Percentiles rank a stretch among this genome's conserved stretches.
These are phyloP conservation scores for Fennellomyces sp. DNA, from an alignment of 371 early-diverging fungal genomes.

Conservation along the genomic window DNA sequence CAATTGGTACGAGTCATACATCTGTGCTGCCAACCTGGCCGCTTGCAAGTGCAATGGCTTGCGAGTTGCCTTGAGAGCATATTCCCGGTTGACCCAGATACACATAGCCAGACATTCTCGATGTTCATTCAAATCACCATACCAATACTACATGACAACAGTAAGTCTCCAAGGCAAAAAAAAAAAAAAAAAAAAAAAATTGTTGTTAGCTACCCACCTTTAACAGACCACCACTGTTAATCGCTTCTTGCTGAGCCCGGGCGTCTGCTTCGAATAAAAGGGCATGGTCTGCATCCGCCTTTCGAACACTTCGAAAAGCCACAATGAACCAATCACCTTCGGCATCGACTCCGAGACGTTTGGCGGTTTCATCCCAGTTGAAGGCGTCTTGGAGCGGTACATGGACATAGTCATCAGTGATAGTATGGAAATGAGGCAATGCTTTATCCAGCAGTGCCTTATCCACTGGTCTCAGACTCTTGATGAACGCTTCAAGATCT, in stretches of 20 bases:
- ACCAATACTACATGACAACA: slow-evolving; percentile 59
- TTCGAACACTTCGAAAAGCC: slow-evolving; percentile 49
- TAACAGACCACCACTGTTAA: slow-evolving; percentile 48
- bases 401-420: slow-evolving; percentile 28
- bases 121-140: slow-evolving; percentile 47
- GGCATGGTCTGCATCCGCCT: slow-evolving; percentile 32
- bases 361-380: slow-evolving; percentile 35
- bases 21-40: slow-evolving; percentile 32
- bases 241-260: slow-evolving; percentile 49
- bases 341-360: slow-evolving; percentile 13
- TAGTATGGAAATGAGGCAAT: slow-evolving; percentile 23
- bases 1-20: slow-evolving; percentile 49
- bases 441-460: slow-evolving; percentile 20
- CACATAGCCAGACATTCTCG: slow-evolving; percentile 56
- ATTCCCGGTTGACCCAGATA: slow-evolving; percentile 48
- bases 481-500: slow-evolving; percentile 10
- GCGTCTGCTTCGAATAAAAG: slow-evolving; percentile 47
- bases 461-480: slow-evolving; percentile 28
- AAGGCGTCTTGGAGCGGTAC: slow-evolving; percentile 21
- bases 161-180: no score
- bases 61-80: slow-evolving; percentile 41
- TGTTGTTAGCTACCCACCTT: slow-evolving; percentile 22
- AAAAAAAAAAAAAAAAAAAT: background rate
- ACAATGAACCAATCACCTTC: slow-evolving; percentile 50
- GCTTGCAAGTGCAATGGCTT: slow-evolving; percentile 43